phyloP scores from a whole-genome alignment of 108 stramenopile genomes.

The Cafeteria roenbergensis region DNA sequence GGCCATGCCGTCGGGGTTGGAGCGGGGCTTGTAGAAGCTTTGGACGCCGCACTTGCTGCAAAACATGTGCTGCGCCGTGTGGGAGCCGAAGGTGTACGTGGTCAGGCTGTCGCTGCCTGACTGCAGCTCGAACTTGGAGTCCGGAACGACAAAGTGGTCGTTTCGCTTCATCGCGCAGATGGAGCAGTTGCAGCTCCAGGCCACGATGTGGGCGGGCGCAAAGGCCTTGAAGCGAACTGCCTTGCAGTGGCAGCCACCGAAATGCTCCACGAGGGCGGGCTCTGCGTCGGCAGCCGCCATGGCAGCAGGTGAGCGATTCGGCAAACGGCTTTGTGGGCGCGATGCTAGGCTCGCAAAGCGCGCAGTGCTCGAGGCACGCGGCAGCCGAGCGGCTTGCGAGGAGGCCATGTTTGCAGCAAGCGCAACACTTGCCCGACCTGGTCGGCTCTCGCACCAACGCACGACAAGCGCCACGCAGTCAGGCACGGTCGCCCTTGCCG shows the following conservation, averaged over 20 bases:
- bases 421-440: too few relatives aligned
- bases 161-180: slow-evolving; percentile 44
- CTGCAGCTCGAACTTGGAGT: slow-evolving; percentile 17
- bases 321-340: too few relatives aligned
- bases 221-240: slow-evolving; percentile 25
- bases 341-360: too few relatives aligned
- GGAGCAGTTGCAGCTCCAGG: slow-evolving; percentile 48
- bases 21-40: slow-evolving; percentile 45
- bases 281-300: too few relatives aligned
- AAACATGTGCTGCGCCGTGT: slow-evolving; percentile 31
- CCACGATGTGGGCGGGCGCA: slow-evolving; percentile 23
- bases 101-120: slow-evolving; percentile 24
- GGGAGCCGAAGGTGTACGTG: slow-evolving; percentile 41
- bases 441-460: too few relatives aligned
- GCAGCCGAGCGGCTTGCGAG: too few relatives aligned
- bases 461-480: too few relatives aligned
- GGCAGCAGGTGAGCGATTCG: too few relatives aligned
- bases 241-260: slow-evolving; percentile 39
- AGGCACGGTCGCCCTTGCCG: too few relatives aligned
- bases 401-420: too few relatives aligned
- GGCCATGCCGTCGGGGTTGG: slow-evolving; percentile 47
- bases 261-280: neutral
- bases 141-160: slow-evolving; percentile 35
- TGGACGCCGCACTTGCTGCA: slow-evolving; percentile 46
- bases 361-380: too few relatives aligned